Evolutionary conservation across 176 grass and related monocot species (phyloP), one percentile per base, ranked within the genome.

Genomic region (Oryza glumipatula): DNA sequence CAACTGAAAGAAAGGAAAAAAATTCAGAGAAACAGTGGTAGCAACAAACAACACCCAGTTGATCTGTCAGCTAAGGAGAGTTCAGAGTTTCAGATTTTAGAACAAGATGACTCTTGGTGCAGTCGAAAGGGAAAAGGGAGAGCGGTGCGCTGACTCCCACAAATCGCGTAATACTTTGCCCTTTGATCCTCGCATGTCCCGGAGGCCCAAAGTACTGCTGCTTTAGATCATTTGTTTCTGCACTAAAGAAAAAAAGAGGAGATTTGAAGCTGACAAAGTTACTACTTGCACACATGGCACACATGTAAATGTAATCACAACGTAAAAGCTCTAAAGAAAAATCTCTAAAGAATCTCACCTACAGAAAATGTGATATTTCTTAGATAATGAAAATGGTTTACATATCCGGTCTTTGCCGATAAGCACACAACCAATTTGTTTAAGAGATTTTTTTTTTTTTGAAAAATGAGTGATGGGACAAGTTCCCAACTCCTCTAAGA

Each of bases 81-180:
- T 65, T 74, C 23, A 61, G 22, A 26, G 15, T 2, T 58, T 2
- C 43, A 58, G n/a, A 11, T n/a, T 39, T 69, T 21, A 63, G 69
- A 66, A 47, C 19, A 72, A 24, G 67, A 5, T 8, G 75, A 76
- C 52, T 79, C 52, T 78, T 85, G 75, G 67, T 85, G 75, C 52
- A 36, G 4, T 68, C 54, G 58, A 85, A 86, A 54, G 76, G 43
- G 26, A 47, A 78, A 78, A 2, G 3, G 4, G 4, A 48, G 21
- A 49, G 10, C 49, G 35, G 36, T 32, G 39, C n/a, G 2, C n/a
- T 56, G 30, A 52, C 65, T 1, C 45, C 9, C 30, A 54, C 16
- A 21, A 67, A 68, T 75, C 33, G 33, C 2, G 58, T 33, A 2
- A 15, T 46, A 81, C 85, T 74, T 30, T 16, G 4, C 15, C 70